phyloP scores from a whole-genome alignment of 305 asterid species.

The Salvia sclarea region DNA sequence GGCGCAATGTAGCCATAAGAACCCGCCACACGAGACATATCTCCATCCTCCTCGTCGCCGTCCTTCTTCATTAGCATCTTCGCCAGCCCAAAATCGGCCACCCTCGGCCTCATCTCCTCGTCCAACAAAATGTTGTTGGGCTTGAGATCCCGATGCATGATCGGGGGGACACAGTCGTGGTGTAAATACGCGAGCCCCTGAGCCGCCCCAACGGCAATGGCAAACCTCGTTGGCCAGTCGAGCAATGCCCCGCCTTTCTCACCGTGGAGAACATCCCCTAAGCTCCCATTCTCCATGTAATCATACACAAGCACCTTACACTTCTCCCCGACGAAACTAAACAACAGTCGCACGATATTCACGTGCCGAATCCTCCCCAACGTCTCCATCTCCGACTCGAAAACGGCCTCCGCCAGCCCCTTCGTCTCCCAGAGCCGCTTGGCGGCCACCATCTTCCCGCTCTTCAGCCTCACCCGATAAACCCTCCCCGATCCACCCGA shows the following conservation, averaged over 20 bases:
- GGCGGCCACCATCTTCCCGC: conserved; percentile 61
- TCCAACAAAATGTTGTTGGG: conserved; percentile 71
- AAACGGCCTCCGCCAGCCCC: conserved; percentile 49
- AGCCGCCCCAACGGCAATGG: conserved; percentile 66
- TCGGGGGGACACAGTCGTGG: conserved; percentile 78
- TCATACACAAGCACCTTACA: conserved; percentile 69
- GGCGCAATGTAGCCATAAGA: conserved; percentile 90
- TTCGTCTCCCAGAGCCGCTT: conserved; percentile 68
- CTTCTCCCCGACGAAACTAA: conserved; percentile 58
- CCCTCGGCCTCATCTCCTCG: conserved; percentile 61
- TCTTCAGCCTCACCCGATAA: conserved; percentile 55
- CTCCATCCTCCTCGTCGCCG: conserved; percentile 43
- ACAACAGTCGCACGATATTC: conserved; percentile 65
- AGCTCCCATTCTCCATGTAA: conserved; percentile 78
- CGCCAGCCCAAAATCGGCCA: conserved; percentile 85
- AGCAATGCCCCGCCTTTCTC: conserved; percentile 62
- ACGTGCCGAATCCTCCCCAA: conserved; percentile 68
- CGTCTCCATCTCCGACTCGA: conserved; percentile 64
- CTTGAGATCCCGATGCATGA: conserved; percentile 75
- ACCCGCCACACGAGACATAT: conserved; percentile 69
- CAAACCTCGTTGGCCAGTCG: conserved; percentile 70
- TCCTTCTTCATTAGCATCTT: conserved; percentile 50
- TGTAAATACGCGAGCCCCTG: conserved; percentile 82
- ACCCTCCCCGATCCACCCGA: conserved; percentile 74
- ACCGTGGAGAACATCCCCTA: conserved; percentile 66